Evolutionary conservation across 768 basidiomycete genomes (phyloP), one percentile per base, ranked within the genome.

Genomic region (Mrakia blollopis): DNA sequence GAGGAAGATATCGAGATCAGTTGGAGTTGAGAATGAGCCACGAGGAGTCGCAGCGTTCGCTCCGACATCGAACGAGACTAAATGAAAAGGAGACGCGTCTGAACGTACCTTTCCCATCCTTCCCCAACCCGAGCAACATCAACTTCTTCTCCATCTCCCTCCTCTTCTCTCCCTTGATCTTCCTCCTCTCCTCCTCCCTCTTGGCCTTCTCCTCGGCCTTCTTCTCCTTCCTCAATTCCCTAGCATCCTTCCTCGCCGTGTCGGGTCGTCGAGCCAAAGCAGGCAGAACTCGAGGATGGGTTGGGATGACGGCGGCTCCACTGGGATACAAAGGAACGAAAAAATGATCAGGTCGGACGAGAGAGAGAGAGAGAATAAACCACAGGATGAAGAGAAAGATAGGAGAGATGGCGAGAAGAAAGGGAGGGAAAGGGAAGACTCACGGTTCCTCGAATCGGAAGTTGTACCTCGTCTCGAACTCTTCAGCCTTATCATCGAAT

Each of bases 371-470:
- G 35, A 52, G 44, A 16, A 2, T 2, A 18, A 39, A 14, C 4
- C 47, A 50, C 2, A 47, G 8, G 69, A 71, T 1, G 63, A 44
- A 44, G 11, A 13, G 11, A 44, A 11, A 13, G 44, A 44, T 11
- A 11, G 44, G 44, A 11, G 3, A 44, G 44, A 2, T 6, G 44
- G 44, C 5, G 10, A 14, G 14, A 13, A n/a, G 4, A 10, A 28
- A 41, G 47, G 41, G 47, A 30, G 28, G 28, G 2, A 18, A 41
- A 63, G 18, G 39, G 4, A 11, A 52, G 35, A 89, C 93, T 81
- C 81, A 93, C 89, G 92, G 91, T 84, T 99, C 96, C 83, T 99
- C 96, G 83, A 93, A 99, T 73, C 97, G 89, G 85, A 97, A 97
- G 83, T 98, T 98, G 85, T 98, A 99, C 23, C 91, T 92, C n/a